Conservation (phyloP, 768 basidiomycete species). For the Agaricus sinodeliciosus region DNA sequence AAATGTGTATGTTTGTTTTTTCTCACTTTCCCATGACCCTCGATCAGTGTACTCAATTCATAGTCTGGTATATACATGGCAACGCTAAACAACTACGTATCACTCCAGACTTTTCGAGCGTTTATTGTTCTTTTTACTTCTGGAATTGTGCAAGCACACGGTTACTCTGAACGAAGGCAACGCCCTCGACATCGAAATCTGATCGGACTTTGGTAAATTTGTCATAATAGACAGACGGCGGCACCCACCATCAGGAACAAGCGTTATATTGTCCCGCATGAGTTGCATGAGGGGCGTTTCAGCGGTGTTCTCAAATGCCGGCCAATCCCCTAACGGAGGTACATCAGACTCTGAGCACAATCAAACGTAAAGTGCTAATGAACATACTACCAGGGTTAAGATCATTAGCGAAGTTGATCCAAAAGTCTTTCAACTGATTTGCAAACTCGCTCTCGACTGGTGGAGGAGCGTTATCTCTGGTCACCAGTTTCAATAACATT, state of each 20-base stretch:
- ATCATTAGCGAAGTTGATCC: slow-evolving; percentile 50
- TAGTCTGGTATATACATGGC: too few species aligned
- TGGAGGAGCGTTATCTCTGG: slow-evolving; percentile 17
- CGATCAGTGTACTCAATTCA: too few species aligned
- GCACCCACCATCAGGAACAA: slow-evolving; percentile 43
- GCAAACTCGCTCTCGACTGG: slow-evolving; percentile 38
- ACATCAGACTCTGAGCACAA: not conserved
- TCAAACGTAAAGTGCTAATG: not conserved
- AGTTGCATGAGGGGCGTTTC: slow-evolving; percentile 38
- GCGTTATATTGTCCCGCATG: slow-evolving; percentile 43
- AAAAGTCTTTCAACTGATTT: slow-evolving; percentile 42
- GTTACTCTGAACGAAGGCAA: slow-evolving; percentile 33
- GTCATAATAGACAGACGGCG: not conserved
- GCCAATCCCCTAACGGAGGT: slow-evolving; percentile 33
- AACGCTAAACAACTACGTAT: too few species aligned
- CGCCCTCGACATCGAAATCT: slow-evolving; percentile 39
- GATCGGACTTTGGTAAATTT: not conserved
- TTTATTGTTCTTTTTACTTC: slow-evolving; percentile 24
- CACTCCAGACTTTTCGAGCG: not conserved
- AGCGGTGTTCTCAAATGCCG: slow-evolving; percentile 29
- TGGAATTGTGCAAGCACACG: slow-evolving; percentile 38
- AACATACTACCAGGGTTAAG: slow-evolving; percentile 47
- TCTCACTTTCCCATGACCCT: too few species aligned
- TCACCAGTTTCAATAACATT: slow-evolving; percentile 43
- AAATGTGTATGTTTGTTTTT: too few species aligned